phyloP scores from a whole-genome alignment of 805 yeast species.

The Nematodospora valgi region DNA sequence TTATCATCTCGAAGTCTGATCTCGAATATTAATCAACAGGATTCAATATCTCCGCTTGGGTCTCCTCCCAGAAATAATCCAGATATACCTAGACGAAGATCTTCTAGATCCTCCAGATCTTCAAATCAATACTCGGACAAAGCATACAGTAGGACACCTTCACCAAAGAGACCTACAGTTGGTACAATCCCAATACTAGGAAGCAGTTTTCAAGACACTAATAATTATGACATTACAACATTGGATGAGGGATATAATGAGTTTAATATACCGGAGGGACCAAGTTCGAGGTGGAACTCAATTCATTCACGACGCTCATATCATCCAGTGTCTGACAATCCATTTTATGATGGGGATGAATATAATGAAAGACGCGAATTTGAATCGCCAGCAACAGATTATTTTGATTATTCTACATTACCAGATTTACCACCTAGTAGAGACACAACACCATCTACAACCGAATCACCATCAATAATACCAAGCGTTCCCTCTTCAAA shows the following conservation, averaged over 20 bases:
- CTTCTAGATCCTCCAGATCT: no score
- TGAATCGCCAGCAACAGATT: constrained; percentile 20
- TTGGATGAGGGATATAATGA: constrained; percentile 1
- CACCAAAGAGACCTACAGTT: constrained; percentile 3
- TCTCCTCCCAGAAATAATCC: constrained; percentile 1
- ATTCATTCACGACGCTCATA: constrained; percentile 8
- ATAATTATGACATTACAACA: no score
- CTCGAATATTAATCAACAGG: constrained; percentile 1
- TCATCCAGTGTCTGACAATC: constrained; percentile 9
- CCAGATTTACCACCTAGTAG: constrained; percentile 30
- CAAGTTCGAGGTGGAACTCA: constrained; percentile 10
- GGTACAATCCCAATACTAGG: background rate
- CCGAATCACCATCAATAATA: background rate
- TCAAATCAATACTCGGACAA: no score
- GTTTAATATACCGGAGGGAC: background rate
- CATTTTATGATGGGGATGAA: constrained; percentile 10
- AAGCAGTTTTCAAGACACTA: no score
- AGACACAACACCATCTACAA: background rate
- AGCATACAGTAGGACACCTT: constrained; percentile 3
- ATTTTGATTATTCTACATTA: constrained; percentile 33
- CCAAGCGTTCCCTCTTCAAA: constrained; percentile 3
- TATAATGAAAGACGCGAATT: background rate
- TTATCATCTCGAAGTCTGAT: constrained; percentile 5
- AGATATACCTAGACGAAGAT: constrained; percentile 1
- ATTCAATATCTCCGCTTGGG: constrained; percentile 3